These are phyloP conservation scores for Spongiforma sp. DNA, from an alignment of 1,284 basidiomycete genomes.

Conservation along the genomic window DNA sequence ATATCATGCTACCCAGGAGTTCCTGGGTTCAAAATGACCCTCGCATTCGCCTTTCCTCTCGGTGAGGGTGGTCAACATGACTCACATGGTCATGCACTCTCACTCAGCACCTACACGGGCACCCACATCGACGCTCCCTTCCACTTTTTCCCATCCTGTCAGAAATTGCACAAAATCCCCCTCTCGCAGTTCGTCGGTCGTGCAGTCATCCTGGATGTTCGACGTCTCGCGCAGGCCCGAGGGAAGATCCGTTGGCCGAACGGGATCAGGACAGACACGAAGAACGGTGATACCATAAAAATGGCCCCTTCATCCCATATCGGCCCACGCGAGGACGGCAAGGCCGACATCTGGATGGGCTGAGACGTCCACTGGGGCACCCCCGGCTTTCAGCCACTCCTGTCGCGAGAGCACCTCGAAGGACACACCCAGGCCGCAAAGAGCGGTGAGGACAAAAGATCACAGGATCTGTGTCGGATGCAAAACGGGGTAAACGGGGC, in stretches of 20 bases:
- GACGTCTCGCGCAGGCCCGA: conserved; percentile 40
- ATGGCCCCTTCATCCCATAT: conserved; percentile 17
- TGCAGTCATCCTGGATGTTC: conserved; percentile 55
- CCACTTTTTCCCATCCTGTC: conserved; percentile 63
- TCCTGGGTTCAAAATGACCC: conserved; percentile 27
- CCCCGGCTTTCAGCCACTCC: conserved; percentile 20
- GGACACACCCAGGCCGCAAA: conserved; percentile 25
- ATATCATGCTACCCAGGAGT: conserved; percentile 38
- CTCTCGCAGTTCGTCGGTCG: conserved; percentile 55
- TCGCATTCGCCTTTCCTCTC: conserved; percentile 22
- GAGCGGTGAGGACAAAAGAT: conserved; percentile 48
- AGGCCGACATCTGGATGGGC: conserved; percentile 53
- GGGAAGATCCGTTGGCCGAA: conserved; percentile 60
- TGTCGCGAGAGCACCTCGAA: background rate
- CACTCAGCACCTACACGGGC: conserved; percentile 46
- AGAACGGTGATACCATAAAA: background rate
- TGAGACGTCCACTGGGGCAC: conserved; percentile 64
- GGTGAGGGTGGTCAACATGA: conserved; percentile 2
- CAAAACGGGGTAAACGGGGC: conserved; percentile 53
- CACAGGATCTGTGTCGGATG: conserved; percentile 48
- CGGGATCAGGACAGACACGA: no score
- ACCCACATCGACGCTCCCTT: conserved; percentile 79
- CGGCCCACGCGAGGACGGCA: conserved; percentile 40
- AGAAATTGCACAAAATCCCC: conserved; percentile 60
- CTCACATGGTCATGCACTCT: conserved; percentile 27